Evolutionary conservation across 306 rosid genomes (phyloP), one percentile per base, ranked within the genome.

Genomic region (Fragaria ananassa): DNA sequence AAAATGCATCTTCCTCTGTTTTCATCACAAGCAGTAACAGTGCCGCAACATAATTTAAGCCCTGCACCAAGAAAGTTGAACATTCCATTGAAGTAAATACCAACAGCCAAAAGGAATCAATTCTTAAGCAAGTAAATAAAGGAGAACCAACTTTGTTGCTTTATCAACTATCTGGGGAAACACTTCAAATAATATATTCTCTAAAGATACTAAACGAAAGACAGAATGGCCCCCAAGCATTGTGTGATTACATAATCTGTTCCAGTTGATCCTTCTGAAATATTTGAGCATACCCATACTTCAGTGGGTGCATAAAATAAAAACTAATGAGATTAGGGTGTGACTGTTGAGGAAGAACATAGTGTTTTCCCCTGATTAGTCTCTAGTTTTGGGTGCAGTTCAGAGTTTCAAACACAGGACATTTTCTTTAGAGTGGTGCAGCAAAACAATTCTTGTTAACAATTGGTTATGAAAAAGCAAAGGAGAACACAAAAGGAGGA

Each of bases 1-100:
- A 96, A 83, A 96, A 96, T 78, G 99, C 98, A 72, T 96, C 99
- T 85, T 96, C 98, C 75, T 96, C 99, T 5, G 97, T 96, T 83
- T 96, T 92, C 99, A 96, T 92, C 78, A 96, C 99, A 56, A 92
- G 97, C 86, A 96, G 88, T 87, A 96, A 67, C 77, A 96, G 79
- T 56, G 98, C 99, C 49, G 99, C 99, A 35, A 96, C 99, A 51
- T 91, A 96, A 85, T 96, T 96, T 85, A 96, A 84, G 46, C 99
- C 99, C 99, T 96, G 90, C 71, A 84, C 34, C 82, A 85, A 54
- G 10, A 72, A 76, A 68, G 81, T 66, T 42, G 46, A 69, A 70
- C 68, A 45, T 41, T 75, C 82, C 77, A 27, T 66, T 23, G 19
- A 31, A 56, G 68, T 23, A 39, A 21, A 37, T 10, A 2, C 18